Evolutionary conservation across 495 filamentous ascomycete genomes (phyloP).

Genomic region (Neurospora sp.): DNA sequence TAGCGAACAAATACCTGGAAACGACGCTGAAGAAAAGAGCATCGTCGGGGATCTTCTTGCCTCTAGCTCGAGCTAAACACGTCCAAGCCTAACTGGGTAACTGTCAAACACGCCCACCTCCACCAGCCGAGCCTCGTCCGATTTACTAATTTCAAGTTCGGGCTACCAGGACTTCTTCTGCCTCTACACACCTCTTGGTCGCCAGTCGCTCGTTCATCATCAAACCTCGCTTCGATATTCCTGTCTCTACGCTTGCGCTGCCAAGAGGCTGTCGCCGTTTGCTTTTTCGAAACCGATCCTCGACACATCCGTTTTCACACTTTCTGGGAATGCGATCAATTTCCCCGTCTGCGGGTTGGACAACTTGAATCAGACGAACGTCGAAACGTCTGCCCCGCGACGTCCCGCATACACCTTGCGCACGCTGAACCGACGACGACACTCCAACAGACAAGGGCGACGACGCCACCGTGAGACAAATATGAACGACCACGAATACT

Average conservation of each 20-base stretch:
- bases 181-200: neutral
- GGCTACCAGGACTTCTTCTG: neutral
- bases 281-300: neutral
- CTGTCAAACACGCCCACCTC: neutral
- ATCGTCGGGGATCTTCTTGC: neutral
- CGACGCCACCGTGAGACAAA: neutral
- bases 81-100: neutral
- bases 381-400: neutral
- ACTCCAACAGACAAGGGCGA: neutral
- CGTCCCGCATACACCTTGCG: neutral
- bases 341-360: neutral
- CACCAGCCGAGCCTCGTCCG: neutral
- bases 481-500: constrained; percentile 83
- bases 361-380: neutral
- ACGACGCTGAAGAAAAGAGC: neutral
- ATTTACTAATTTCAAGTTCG: neutral
- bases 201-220: neutral
- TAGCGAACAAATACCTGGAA: neutral
- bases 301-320: neutral
- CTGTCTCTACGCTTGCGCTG: neutral
- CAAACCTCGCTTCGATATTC: neutral
- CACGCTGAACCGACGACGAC: neutral
- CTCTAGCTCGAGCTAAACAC: neutral
- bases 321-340: neutral
- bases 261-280: neutral